Base-by-base conservation (phyloP, 2,329 filamentous ascomycete genomes). In the Xylariales sp. region DNA sequence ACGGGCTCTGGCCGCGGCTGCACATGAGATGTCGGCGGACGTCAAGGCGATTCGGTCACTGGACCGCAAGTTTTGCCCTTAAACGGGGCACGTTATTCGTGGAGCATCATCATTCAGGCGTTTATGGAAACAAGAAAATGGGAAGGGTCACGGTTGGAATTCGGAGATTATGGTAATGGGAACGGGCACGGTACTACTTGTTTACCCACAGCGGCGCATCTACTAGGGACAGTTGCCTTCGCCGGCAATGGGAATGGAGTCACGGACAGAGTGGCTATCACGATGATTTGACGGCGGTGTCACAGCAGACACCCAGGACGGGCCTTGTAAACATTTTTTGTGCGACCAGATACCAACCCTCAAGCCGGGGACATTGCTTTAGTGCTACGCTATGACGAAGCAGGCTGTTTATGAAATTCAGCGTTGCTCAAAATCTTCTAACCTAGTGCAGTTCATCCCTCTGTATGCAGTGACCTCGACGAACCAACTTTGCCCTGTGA, bases 41-140 rank as follows among this genome's bases (percentile, higher is more conserved):
- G 85, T 85, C 68, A 83, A 89, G 71, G 90, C 89, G 1, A 78
- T 93, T 53, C 84, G 88, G 70, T 89, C 91, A 75, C 81, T 93
- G 57, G 88, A 93, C 78, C 82, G 84, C 70, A 87, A 86, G 73
- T 87, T 87, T 72, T 81, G 78, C 71, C 75, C 79, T 41, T 81
- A 75, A 65, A 41, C 12, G 23, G 23, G 23, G 23, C 5, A 39
- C 23, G 7, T 39, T 16, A 45, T 45, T n/a, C 28, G n/a, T 18
- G 52, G 43, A 59, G 72, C 73, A 75, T 75, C 73, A 75, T 75
- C 30, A 53, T 61, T 64, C 52, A 45, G 75, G 75, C 73, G 75
- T 75, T 39, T 69, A 60, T 56, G 57, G 54, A 41, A 58, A 56
- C 58, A 32, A 41, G 59, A 16, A 65, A 55, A 65, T 61, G 30